Evolutionary conservation across 768 basidiomycete genomes (phyloP).

Genomic region (Hortiboletus flavorubellus): DNA sequence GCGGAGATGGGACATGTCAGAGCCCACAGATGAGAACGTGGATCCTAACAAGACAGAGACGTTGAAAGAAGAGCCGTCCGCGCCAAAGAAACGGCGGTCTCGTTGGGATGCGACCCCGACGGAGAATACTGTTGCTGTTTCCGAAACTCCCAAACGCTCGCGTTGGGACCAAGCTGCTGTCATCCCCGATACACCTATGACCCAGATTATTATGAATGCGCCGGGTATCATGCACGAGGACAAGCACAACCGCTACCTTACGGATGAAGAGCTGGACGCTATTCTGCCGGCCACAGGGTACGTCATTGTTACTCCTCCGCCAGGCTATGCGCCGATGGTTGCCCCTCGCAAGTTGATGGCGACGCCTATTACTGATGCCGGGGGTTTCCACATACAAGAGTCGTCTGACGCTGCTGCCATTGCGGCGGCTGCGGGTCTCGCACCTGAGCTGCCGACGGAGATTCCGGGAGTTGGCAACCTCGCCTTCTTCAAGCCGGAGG

Average conservation of each 20-base stretch:
- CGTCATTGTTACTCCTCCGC: slow-evolving; percentile 87
- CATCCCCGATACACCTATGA: slow-evolving; percentile 64
- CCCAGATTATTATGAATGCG: slow-evolving; percentile 84
- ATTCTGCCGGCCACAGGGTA: slow-evolving; percentile 87
- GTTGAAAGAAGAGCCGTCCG: slow-evolving; percentile 72
- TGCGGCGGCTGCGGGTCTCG: slow-evolving; percentile 88
- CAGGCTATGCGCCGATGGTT: slow-evolving; percentile 83
- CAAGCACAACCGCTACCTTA: slow-evolving; percentile 93
- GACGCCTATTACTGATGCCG: slow-evolving; percentile 50
- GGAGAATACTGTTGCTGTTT: slow-evolving; percentile 45
- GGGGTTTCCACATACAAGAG: slow-evolving; percentile 97
- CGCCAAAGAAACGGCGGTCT: slow-evolving; percentile 89
- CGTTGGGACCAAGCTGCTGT: slow-evolving; percentile 96
- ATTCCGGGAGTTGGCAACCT: slow-evolving; percentile 97
- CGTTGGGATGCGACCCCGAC: slow-evolving; percentile 95
- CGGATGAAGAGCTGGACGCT: slow-evolving; percentile 93
- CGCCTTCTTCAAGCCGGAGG: slow-evolving; percentile 98
- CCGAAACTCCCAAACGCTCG: slow-evolving; percentile 82
- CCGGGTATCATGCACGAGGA: slow-evolving; percentile 84
- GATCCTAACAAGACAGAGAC: slow-evolving; percentile 61
- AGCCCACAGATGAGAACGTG: slow-evolving; percentile 60
- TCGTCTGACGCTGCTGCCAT: slow-evolving; percentile 86
- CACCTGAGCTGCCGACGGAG: slow-evolving; percentile 92
- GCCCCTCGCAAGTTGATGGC: slow-evolving; percentile 63
- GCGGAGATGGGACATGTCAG: slow-evolving; percentile 75